These are phyloP conservation scores for Achaetomiella virescens DNA, from an alignment of 495 filamentous ascomycete species.

Conservation along the genomic window DNA sequence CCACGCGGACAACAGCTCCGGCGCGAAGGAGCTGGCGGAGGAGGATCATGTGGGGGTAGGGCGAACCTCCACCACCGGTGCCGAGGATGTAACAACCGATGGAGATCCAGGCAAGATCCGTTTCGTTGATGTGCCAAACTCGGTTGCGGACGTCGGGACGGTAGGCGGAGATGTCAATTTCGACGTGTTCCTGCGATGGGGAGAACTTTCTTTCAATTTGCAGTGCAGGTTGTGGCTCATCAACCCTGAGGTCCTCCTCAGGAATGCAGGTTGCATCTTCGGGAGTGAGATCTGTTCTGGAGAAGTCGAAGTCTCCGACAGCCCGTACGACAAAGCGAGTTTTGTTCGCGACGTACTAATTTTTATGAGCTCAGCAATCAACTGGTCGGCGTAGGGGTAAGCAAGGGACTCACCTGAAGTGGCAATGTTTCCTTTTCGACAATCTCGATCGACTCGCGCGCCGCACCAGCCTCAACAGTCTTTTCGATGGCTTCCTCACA, in stretches of 20 bases:
- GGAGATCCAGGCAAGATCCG: constrained; percentile 52
- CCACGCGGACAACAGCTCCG: constrained; percentile 42
- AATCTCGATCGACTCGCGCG: constrained; percentile 18
- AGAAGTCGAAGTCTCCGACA: constrained; percentile 46
- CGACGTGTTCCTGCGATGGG: neutral
- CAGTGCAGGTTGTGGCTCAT: constrained; percentile 21
- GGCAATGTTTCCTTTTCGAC: constrained; percentile 23
- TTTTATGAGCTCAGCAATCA: too few relatives aligned
- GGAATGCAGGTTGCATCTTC: constrained; percentile 12
- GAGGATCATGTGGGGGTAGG: constrained; percentile 39
- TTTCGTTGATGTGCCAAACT: constrained; percentile 50
- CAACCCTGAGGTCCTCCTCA: constrained; percentile 12
- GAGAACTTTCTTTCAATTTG: constrained; percentile 13
- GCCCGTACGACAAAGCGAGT: constrained; percentile 46
- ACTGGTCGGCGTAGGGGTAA: neutral
- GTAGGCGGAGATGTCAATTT: constrained; percentile 44
- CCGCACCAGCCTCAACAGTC: constrained; percentile 41
- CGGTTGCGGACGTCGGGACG: constrained; percentile 44
- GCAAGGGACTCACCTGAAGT: constrained; percentile 15
- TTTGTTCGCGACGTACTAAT: constrained; percentile 46
- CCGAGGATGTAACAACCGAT: constrained; percentile 58
- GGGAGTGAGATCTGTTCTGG: constrained; percentile 25
- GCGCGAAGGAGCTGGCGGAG: constrained; percentile 41
- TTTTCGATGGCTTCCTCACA: constrained; percentile 25
- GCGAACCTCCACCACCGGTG: constrained; percentile 52